Evolutionary conservation across 306 rosid species (phyloP), one percentile per base, ranked within the genome.

Genomic region (Prunus mume): DNA sequence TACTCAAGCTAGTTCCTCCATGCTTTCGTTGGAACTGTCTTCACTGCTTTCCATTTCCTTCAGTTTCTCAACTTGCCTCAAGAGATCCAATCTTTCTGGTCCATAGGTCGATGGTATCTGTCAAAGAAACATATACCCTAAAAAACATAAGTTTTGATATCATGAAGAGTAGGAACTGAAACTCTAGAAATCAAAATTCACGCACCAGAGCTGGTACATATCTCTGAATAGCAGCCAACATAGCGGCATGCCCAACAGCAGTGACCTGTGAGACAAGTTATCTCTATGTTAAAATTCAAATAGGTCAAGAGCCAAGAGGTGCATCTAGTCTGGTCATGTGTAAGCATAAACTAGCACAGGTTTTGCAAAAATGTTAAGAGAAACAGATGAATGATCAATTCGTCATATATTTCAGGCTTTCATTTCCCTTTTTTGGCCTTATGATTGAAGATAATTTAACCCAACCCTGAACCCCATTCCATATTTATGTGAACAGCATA

Each of bases 161-260:
- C 52, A 11, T 63, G 27, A 73, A 20, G 57, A 28, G 55, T 54
- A 65, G 69, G 55, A 81, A 75, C 25, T 27, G 34, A 58, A 51
- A 61, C 47, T 24, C 76, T 45, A 20, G 77, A 34, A 49, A 24
- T 64, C 22, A 50, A 17, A 72, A 74, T 68, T 27, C 73, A 76
- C 88, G 70, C 81, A 95, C 97, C 93, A 95, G 86, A 72, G 97
- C 80, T 66, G 99, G 99, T 60, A 91, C 90, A 78, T 95, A 95
- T 95, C 98, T 89, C 87, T 95, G 97, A 84, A 95, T 95, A 64
- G 99, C 99, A 76, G 99, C 97, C 85, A 95, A 82, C 88, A 95
- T 92, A 55, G 99, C 99, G 27, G 99, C 99, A 85, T 92, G 99
- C 54, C 99, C 99, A 74, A 95, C 92, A 15, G 99, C 99, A 66